Base-by-base conservation (phyloP, 768 basidiomycete species). In the Leccinum longicurvipes region DNA sequence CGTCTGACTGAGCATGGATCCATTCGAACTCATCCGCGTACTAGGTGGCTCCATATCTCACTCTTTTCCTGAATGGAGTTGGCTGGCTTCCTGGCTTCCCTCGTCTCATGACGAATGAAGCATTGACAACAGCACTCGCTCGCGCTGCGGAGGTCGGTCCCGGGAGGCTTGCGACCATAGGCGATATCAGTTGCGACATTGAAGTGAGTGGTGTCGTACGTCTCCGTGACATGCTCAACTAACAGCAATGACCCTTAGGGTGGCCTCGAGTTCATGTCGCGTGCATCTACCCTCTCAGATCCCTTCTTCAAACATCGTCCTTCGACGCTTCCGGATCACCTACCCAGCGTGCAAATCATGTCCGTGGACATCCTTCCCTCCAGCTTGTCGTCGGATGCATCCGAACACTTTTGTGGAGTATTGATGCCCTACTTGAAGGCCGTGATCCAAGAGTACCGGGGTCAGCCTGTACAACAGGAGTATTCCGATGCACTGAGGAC, bases 151-250 rank as follows among this genome's bases (percentile, higher is more conserved):
- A 74, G 8, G 62, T 86, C 2, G 81, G 82, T 7, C 77, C 74
- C 3, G 81, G 77, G 15, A 76, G 89, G 23, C 86, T 87, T 63
- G 78, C 79, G 9, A 87, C 83, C 52, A 80, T 97, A 23, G 91
- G 90, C 2, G 94, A 97, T 66, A 88, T 97, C 34, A 92, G 84
- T 59, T 96, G 93, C 65, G 94, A 97, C 66, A 77, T 92, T n/a
- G 80, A 83, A 66, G 89, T 86, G 51, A 19, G 76, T 58, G 14
- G 10, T 39, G 27, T 28, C n/a, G n/a, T 3, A 29, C 6, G 6
- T 29, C 27, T 12, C 27, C 10, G 2, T 5, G 6, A 10, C 5
- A 50, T 12, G 17, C 60, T 48, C 31, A 12, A 29, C 15, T 51
- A 12, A 34, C 39, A 10, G 32, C 17, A 23, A n/a, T 53, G 32